Base-by-base conservation (phyloP, 495 filamentous ascomycete genomes). In the Bryoglossum gracile region DNA sequence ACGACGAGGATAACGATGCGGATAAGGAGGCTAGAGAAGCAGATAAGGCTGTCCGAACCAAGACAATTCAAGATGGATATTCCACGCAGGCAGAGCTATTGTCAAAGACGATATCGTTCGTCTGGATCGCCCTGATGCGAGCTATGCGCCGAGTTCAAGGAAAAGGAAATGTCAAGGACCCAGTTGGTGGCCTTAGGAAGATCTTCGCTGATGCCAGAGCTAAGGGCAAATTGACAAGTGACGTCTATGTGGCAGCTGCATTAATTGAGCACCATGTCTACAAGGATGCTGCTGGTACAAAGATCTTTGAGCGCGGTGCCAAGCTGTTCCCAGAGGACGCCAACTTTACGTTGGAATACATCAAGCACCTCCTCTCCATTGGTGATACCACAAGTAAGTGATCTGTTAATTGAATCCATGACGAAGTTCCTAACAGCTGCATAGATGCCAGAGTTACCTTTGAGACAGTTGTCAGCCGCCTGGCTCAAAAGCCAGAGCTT, bases 251-350 rank as follows among this genome's bases (percentile, higher is more conserved):
- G 46, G 91, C 87, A 6, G 85, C 82, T 58, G 91, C 92, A 21
- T 73, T 94, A 46, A 85, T 97, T 57, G 92, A 98, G 57, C 90
- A 92, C 64, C 82, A 89, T 58, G 92, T 92, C 55, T 98, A 98
- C 64, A 89, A 94, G 57, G 92, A 97, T 50, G 78, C 81, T 2
- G 84, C 90, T 0, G 91, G 88, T 4, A 84, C 83, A 24, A 94
- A 87, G 65, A 96, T 98, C 46, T 97, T 95, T 61, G 94, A 98
- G 53, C 80, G 89, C 23, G 92, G 94, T 30, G 80, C 90, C 38
- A 91, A 86, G 56, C 72, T 98, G 1, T 97, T 95, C 61, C 89
- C 89, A 0, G 84, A 92, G 16, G 90, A 96, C 57, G 91, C 94
- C 60, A 71, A 79, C 42, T 97, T 95, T 66, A 84, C 89, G 6